A percentile compares a stretch with the other conserved stretches of the same genome.
These are phyloP conservation scores for Metschnikowia amazonensis DNA, from an alignment of 805 yeast species.

Conservation along the genomic window DNA sequence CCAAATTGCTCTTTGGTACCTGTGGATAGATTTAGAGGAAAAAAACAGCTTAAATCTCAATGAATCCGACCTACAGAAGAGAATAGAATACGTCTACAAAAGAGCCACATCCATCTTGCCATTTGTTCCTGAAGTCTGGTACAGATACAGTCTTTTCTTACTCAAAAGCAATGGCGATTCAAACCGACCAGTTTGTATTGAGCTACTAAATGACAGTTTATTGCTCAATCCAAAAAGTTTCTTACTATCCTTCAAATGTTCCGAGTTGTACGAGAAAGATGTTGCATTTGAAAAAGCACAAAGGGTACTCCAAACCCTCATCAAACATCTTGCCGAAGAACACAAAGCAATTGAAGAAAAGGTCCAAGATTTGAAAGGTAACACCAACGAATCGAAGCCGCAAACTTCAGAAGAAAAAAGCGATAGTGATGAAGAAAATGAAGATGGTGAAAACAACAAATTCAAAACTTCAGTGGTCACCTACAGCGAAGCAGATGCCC, in stretches of 20 bases:
- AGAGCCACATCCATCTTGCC: slow-evolving; percentile 61
- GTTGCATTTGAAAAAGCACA: slow-evolving; percentile 49
- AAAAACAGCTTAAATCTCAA: slow-evolving; percentile 62
- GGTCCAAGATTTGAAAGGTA: slow-evolving; percentile 21
- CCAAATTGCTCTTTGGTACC: slow-evolving; percentile 58
- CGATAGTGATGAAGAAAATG: slow-evolving; percentile 21
- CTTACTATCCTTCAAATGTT: slow-evolving; percentile 59
- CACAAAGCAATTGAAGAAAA: slow-evolving; percentile 26
- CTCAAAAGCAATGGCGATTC: slow-evolving; percentile 33
- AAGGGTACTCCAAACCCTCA: slow-evolving; percentile 46
- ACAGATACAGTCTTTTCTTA: slow-evolving; percentile 47
- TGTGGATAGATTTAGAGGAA: slow-evolving; percentile 80
- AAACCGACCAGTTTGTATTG: slow-evolving; percentile 39
- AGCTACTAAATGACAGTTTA: slow-evolving; percentile 52
- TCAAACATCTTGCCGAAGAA: slow-evolving; percentile 41
- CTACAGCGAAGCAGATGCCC: slow-evolving; percentile 23
- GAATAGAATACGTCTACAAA: slow-evolving; percentile 69
- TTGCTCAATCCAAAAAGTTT: slow-evolving; percentile 67
- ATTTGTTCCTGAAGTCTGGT: slow-evolving; percentile 77
- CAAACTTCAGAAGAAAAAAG: slow-evolving; percentile 3
- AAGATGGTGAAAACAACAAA: slow-evolving; percentile 3
- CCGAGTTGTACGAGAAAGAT: slow-evolving; percentile 66
- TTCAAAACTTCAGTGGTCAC: slow-evolving; percentile 6
- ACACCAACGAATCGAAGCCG: slow-evolving; percentile 7
- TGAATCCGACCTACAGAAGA: slow-evolving; percentile 41